These are phyloP conservation scores for Heracleum sosnowskyi DNA, from an alignment of 129 eudicot species.

Conservation along the genomic window DNA sequence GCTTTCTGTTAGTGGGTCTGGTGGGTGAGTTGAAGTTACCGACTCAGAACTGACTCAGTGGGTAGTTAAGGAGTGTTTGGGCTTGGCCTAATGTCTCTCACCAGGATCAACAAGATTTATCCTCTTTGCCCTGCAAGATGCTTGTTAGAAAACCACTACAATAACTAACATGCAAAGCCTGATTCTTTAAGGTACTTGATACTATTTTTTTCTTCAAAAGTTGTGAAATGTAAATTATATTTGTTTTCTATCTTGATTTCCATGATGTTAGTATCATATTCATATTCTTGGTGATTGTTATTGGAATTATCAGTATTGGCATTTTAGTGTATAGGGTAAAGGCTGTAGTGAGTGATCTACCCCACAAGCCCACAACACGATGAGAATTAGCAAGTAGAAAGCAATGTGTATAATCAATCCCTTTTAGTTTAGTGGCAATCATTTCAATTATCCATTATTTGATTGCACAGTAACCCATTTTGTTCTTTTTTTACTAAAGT, in stretches of 20 bases:
- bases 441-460: background rate
- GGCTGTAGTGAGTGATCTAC: background rate
- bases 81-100: background rate
- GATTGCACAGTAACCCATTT: background rate
- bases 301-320: background rate
- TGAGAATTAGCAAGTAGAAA: background rate
- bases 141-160: no score
- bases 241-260: background rate
- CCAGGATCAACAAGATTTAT: background rate
- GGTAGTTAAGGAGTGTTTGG: background rate
- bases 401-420: no score
- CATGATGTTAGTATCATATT: background rate
- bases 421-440: background rate
- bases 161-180: background rate
- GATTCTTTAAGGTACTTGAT: background rate
- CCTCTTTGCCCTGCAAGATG: background rate
- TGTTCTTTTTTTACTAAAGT: no score
- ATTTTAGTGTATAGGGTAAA: background rate
- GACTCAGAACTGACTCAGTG: background rate
- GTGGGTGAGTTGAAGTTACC: background rate
- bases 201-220: background rate
- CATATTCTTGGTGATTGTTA: background rate
- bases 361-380: background rate
- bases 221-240: no score
- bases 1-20: background rate